phyloP scores from a whole-genome alignment of 164 flowering plant genomes.

The Warburgia ugandensis region DNA sequence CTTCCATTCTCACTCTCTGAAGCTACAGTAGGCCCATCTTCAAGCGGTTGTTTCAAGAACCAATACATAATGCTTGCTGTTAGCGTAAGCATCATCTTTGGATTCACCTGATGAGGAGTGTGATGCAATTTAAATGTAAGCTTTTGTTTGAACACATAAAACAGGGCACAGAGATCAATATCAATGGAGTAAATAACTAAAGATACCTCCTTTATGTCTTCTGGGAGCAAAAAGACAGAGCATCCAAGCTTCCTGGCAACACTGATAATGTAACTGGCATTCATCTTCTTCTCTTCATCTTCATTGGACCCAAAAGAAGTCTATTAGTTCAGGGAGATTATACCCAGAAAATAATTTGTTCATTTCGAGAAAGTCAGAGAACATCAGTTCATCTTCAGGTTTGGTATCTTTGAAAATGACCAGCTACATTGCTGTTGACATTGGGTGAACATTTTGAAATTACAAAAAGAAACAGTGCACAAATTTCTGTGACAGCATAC shows the following conservation, averaged over 20 bases:
- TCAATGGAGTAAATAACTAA: too few species aligned
- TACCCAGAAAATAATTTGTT: too few species aligned
- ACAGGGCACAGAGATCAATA: too few species aligned
- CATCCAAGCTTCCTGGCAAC: conserved; percentile 89
- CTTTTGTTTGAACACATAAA: too few species aligned
- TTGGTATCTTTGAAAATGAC: too few species aligned
- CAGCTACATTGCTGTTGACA: too few species aligned
- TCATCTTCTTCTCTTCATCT: conserved; percentile 89
- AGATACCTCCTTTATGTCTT: conserved; percentile 82
- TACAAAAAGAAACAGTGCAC: too few species aligned
- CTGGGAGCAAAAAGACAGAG: conserved; percentile 84
- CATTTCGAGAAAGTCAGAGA: too few species aligned
- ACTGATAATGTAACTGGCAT: conserved; percentile 80
- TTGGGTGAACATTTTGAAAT: too few species aligned
- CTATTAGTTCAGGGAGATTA: neutral
- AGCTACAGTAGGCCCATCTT: conserved; percentile 42
- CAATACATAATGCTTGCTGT: conserved; percentile 90
- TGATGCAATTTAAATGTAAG: neutral
- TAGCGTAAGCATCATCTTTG: conserved; percentile 85
- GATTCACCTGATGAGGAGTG: conserved; percentile 58
- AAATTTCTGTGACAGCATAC: too few species aligned
- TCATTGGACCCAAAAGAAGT: conserved; percentile 1
- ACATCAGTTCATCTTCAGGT: too few species aligned
- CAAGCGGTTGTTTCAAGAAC: conserved; percentile 63
- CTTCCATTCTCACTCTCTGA: conserved; percentile 72